Evolutionary conservation across 208 protist genomes (phyloP), one percentile per base, ranked within the genome.

Genomic region (Leishmania turanica): DNA sequence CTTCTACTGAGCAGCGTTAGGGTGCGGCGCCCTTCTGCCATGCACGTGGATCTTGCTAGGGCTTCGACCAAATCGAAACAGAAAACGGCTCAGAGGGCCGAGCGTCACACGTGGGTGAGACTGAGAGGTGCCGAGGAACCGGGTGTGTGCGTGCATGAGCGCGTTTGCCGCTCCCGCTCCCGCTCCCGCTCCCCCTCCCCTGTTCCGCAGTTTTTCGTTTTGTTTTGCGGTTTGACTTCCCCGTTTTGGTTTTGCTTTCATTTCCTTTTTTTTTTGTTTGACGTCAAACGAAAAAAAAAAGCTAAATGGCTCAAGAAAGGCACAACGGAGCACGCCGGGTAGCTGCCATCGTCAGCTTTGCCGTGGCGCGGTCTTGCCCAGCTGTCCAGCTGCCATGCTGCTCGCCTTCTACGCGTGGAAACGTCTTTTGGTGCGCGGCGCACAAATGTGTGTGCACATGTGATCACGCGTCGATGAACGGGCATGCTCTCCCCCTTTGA

Each of bases 1-100:
- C 95, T 99, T 99, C 97, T 99, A 99, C 92, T 99, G 98, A 98
- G 49, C 34, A 76, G 51, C 15, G 34, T 1, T 53, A 51, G 40
- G 69, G 6, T 71, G 34, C 27, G 5, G 62, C 66, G 21, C 66
- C 31, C 24, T 75, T 58, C n/a, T 21, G 6, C 15, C 9, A 0
- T 37, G 70, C 13, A 7, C 47, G 70, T 75, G 47, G 5, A 75
- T 75, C 70, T 51, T 75, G 42, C 70, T 58, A 75, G 40, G 70
- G 42, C 70, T 37, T 15, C 21, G 24, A 13, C 11, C n/a, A 40
- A 40, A 71, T 71, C 66, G 40, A 71, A 49, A 75, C n/a, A 58
- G 69, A 73, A 53, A 56, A 31, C 2, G 7, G 40, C 9, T 49
- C 19, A 19, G 40, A 49, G 17, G 24, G 19, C 40, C 66, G 40